These are phyloP conservation scores for Microbotryum violaceum DNA, from an alignment of 1,284 basidiomycete species.

Conservation along the genomic window DNA sequence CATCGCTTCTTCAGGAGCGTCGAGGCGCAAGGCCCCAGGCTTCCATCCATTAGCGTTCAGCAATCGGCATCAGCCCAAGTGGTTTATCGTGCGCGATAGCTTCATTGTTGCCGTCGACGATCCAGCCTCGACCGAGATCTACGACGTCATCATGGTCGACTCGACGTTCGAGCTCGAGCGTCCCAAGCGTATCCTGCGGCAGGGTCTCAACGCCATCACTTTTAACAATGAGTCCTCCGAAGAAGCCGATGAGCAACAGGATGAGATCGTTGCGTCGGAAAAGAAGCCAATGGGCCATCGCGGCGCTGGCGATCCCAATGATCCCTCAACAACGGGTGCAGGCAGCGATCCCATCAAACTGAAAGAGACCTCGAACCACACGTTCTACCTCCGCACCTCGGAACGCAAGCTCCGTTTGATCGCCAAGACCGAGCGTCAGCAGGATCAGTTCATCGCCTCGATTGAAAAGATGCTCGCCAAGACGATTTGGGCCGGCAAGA, in stretches of 20 bases:
- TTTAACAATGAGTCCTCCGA: conserved; percentile 31
- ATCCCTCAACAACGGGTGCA: conserved; percentile 28
- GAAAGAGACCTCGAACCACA: conserved; percentile 56
- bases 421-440: conserved; percentile 89
- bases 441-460: conserved; percentile 94
- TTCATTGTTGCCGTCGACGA: conserved; percentile 83
- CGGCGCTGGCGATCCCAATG: conserved; percentile 31
- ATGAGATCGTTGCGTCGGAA: conserved; percentile 14
- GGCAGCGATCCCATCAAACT: conserved; percentile 1
- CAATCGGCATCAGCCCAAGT: conserved; percentile 64
- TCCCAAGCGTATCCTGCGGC: conserved; percentile 48
- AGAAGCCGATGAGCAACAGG: conserved; percentile 18
- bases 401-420: conserved; percentile 82
- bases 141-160: conserved; percentile 93
- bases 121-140: conserved; percentile 70
- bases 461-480: conserved; percentile 72
- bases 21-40: conserved; percentile 39
- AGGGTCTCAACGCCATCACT: conserved; percentile 58
- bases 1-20: conserved; percentile 45
- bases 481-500: conserved; percentile 70
- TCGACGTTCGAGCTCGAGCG: conserved; percentile 75
- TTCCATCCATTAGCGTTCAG: conserved; percentile 53
- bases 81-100: conserved; percentile 91
- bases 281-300: conserved; percentile 29
- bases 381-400: conserved; percentile 86